Base-by-base conservation (phyloP, 257 asterid genomes). In the Phtheirospermum japonicum region DNA sequence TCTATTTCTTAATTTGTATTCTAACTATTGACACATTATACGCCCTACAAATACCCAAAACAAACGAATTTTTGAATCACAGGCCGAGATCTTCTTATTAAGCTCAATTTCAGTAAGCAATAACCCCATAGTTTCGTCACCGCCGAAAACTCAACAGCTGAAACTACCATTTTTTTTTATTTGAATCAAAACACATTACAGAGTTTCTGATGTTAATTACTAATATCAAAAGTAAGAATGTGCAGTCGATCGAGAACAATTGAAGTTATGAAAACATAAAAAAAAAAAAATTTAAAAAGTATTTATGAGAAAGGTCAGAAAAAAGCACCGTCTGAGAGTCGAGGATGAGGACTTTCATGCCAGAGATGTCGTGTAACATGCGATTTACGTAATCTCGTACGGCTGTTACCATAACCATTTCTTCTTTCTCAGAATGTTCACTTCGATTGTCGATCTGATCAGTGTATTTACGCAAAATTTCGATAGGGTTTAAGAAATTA, bases 311-410 rank as follows among this genome's bases (percentile, higher is more conserved):
- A 51, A 16, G 2, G 18, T 4, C n/a, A 61, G 65, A 23, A 57
- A 74, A 14, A 43, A 51, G 30, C 72, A 81, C 97, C 95, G 99
- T 93, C 6, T 65, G 66, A 53, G 95, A 79, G 78, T 93, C 99
- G 70, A 93, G 96, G 75, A 93, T 85, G 82, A 93, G 86, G 64
- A 93, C 95, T 78, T 93, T 93, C 99, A 93, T 93, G 58, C 96
- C 97, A 52, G 99, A 83, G 49, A 93, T 89, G 75, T 93, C 99
- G 10, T 87, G 97, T 56, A 89, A 56, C 88, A 93, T 89, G 32
- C 90, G 92, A 80, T 87, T 85, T 57, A 93, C 66, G 77, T 93
- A 93, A 19, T 93, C 97, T 46, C 97, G 84, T 11, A 74, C 96
- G 2, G 77, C 78, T 19, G 85, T 49, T 57, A 87, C 71, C 59